Base-by-base conservation (phyloP, 2,329 filamentous ascomycete species). In the Cladophialophora carrionii region DNA sequence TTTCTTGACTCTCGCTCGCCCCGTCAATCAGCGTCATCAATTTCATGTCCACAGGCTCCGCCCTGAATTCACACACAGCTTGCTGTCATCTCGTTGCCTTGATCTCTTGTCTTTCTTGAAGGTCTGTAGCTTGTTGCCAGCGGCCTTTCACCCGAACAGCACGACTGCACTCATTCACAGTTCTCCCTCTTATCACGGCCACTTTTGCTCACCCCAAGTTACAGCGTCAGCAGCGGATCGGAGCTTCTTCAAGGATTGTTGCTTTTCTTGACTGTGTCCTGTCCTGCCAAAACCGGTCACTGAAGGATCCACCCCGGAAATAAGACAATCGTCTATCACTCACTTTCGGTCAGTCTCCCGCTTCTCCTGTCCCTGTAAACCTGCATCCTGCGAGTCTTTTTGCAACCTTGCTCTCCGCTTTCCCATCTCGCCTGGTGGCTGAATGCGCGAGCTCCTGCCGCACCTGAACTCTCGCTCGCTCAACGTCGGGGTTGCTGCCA, bases 281-380 rank as follows among this genome's bases (percentile, higher is more conserved):
- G 46, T 51, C 57, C 22, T 51, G 29, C 46, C 57, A 24, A 51
- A 60, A 51, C 17, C 46, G 57, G 49, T 46, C 17, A 51, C 5
- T 51, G 22, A 12, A 41, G 57, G 57, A 41, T 60, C 57, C 57
- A 60, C 57, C 26, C 46, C 57, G 57, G 57, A 60, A 60, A 60
- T 60, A 60, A 52, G 46, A 60, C 57, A 14, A 7, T 60, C 32
- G 57, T 60, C 46, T 60, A 60, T 60, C 57, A 60, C 43, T 60
- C 43, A 31, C 12, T 52, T 20, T 41, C 51, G 57, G 57, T 60
- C 57, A 60, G 57, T 60, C 57, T 24, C 32, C 34, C 20, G 31
- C 54, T 17, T 1, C 3, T 43, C 22, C 57, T 41, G 56, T 31
- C 51, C 51, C 10, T 29, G 48, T 20, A 26, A 48, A 58, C 41